Evolutionary conservation across 768 basidiomycete species (phyloP).

Genomic region (Suillus brevipes): DNA sequence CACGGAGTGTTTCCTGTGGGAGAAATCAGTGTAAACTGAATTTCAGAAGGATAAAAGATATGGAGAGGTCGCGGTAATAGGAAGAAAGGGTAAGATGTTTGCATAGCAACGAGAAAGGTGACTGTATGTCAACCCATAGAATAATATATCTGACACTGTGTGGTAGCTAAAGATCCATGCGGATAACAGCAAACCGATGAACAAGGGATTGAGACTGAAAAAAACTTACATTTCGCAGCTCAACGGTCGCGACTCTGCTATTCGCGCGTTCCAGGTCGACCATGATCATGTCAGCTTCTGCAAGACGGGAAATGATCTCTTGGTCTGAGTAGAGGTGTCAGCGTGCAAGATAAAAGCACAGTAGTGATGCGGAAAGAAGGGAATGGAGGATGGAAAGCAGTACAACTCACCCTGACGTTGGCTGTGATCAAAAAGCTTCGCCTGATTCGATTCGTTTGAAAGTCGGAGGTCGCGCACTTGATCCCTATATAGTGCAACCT

Average conservation of each 20-base stretch:
- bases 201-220: background rate
- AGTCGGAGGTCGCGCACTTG: conserved; percentile 89
- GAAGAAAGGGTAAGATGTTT: background rate
- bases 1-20: conserved; percentile 84
- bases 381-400: background rate
- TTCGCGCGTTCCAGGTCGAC: conserved; percentile 97
- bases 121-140: background rate
- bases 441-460: conserved; percentile 91
- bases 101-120: background rate
- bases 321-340: conserved; percentile 57
- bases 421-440: conserved; percentile 86
- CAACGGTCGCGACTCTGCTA: conserved; percentile 86
- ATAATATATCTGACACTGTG: background rate
- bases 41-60: background rate
- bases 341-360: too few species aligned
- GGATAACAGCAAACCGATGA: background rate
- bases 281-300: conserved; percentile 93
- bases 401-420: conserved; percentile 35
- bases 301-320: conserved; percentile 85
- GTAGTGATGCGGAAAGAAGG: too few species aligned
- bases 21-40: background rate
- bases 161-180: background rate
- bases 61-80: background rate
- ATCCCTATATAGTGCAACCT: conserved; percentile 81
- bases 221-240: conserved; percentile 82